Base-by-base conservation (phyloP, 805 yeast genomes). In the Candida quercuum region DNA sequence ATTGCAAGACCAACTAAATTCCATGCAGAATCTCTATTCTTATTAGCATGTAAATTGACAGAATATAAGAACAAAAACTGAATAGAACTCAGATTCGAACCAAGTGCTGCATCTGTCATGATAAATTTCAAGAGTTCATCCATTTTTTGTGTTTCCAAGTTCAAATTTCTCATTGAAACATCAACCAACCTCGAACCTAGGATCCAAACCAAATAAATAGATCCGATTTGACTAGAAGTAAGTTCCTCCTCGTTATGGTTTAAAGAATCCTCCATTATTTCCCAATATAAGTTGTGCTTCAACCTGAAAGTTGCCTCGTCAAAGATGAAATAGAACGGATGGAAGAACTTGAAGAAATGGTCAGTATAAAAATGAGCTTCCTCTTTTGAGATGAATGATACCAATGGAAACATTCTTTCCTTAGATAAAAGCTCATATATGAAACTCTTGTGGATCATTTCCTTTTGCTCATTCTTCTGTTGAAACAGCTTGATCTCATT, bases 21-120 rank as follows among this genome's bases (percentile, higher is more conserved):
- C 63, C 71, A 72, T 0, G 73, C 71, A 35, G 71, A 63, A 40
- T 72, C 77, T 40, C 75, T 60, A 28, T 67, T 67, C 43, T 64
- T 68, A 19, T 60, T 60, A 32, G 71, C 59, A 31, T 69, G 69
- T 28, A 72, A 43, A 49, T 72, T 67, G 11, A 67, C 59, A 0
- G 75, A 61, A 27, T 70, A 57, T 23, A 71, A 46, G 32, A 65
- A 58, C 14, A 71, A 45, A 14, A 69, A 55, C 33, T 74, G 56
- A 11, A 72, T 66, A 4, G 76, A 72, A 33, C 62, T 64, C 13
- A 71, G 45, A 4, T 67, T 59, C 3, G 77, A 73, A 1, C 69
- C 64, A 31, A 71, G 42, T 16, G 69, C 57, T 32, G 68, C 63
- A 39, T 69, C 74, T 13, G 69, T 58, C 4, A 72, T 48, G 0